Conservation (phyloP, 768 basidiomycete genomes). For the Kwoniella dejecticola region DNA sequence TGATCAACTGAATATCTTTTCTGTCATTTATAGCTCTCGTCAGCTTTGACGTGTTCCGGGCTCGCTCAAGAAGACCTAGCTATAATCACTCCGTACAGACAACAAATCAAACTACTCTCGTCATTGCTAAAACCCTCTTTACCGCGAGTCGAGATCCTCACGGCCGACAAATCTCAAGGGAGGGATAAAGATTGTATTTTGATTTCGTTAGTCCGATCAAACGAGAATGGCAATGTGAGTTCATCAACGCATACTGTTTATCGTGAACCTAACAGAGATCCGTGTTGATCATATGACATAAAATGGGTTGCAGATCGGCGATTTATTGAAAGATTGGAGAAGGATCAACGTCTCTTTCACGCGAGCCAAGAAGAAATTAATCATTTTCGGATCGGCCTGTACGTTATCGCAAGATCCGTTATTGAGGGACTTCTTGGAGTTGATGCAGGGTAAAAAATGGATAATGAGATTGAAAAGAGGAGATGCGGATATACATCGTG, state of each 20-base stretch:
- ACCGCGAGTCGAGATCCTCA: slow-evolving; percentile 70
- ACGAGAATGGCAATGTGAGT: slow-evolving; percentile 71
- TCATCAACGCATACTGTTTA: neutral
- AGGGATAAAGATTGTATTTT: slow-evolving; percentile 94
- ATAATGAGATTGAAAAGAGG: slow-evolving; percentile 63
- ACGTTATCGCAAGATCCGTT: slow-evolving; percentile 64
- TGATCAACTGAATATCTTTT: too few relatives aligned
- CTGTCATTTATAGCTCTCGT: slow-evolving; percentile 56
- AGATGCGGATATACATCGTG: slow-evolving; percentile 63
- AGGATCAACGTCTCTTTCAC: slow-evolving; percentile 96
- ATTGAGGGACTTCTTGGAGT: slow-evolving; percentile 70
- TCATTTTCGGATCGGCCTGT: slow-evolving; percentile 82
- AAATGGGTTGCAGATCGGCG: slow-evolving; percentile 88
- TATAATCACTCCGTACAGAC: slow-evolving; percentile 87
- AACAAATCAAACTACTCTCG: slow-evolving; percentile 87
- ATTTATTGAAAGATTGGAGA: slow-evolving; percentile 92
- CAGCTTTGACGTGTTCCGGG: slow-evolving; percentile 68
- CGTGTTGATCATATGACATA: too few relatives aligned
- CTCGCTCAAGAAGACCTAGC: slow-evolving; percentile 73
- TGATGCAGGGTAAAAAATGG: slow-evolving; percentile 77
- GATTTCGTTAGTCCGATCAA: slow-evolving; percentile 88
- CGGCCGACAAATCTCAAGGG: slow-evolving; percentile 91
- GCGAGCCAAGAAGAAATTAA: slow-evolving; percentile 82
- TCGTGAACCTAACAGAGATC: too few relatives aligned
- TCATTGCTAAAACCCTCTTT: slow-evolving; percentile 65